Evolutionary conservation across 2,329 filamentous ascomycete genomes (phyloP).

Genomic region (Aureobasidium lini): DNA sequence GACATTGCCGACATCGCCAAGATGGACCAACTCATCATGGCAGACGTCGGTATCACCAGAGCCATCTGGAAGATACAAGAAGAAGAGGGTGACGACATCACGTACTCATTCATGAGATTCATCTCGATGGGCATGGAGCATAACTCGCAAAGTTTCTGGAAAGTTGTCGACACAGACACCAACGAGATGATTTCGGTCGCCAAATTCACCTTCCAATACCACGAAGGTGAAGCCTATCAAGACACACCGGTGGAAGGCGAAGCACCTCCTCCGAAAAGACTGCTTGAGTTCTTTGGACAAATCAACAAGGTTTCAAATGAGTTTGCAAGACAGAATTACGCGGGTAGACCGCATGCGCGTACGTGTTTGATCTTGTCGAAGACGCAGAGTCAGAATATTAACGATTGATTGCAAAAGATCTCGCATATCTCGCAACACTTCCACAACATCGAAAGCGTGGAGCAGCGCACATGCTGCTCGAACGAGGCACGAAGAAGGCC

Average conservation of each 20-base stretch:
- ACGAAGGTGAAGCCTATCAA: slow-evolving; percentile 1
- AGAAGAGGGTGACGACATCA: not conserved
- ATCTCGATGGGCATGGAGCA: not conserved
- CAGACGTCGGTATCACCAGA: slow-evolving; percentile 15
- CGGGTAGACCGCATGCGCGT: slow-evolving; percentile 18
- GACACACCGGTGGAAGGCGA: slow-evolving; percentile 2
- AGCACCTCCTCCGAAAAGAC: not conserved
- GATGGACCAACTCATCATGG: slow-evolving; percentile 20
- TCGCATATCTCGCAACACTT: slow-evolving; percentile 27
- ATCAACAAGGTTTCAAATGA: slow-evolving; percentile 10
- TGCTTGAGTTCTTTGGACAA: slow-evolving; percentile 2
- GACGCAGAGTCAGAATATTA: not conserved
- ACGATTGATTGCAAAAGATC: slow-evolving; percentile 14
- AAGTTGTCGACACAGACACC: slow-evolving; percentile 23
- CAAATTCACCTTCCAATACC: slow-evolving; percentile 18
- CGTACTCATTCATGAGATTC: not conserved
- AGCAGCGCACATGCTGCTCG: slow-evolving; percentile 31
- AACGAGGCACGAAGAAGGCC: slow-evolving; percentile 32
- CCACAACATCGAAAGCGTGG: slow-evolving; percentile 34
- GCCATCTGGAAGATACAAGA: slow-evolving; percentile 16
- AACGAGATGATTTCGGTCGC: slow-evolving; percentile 26
- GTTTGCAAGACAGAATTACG: slow-evolving; percentile 16
- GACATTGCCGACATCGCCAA: slow-evolving; percentile 20
- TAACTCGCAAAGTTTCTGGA: slow-evolving; percentile 7
- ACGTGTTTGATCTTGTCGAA: not conserved